These are phyloP conservation scores for Calamus simplicifolius DNA, from an alignment of 176 grass and related monocot species.

Conservation along the genomic window DNA sequence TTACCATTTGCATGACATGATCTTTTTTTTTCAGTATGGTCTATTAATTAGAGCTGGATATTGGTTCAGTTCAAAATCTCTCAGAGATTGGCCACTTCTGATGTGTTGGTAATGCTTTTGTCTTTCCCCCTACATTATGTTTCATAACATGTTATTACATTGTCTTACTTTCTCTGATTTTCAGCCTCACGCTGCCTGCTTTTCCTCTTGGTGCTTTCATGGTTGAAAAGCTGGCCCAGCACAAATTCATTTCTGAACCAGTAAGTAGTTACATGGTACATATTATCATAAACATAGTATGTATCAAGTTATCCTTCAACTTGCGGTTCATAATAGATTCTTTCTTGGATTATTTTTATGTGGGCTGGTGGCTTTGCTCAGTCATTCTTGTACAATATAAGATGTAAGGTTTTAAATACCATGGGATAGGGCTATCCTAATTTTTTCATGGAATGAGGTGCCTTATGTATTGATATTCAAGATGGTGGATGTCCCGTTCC, in stretches of 20 bases:
- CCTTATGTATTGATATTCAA: too few species aligned
- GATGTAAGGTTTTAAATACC: too few species aligned
- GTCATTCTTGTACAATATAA: too few species aligned
- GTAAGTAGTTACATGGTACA: constrained; percentile 37
- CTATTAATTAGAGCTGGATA: constrained; percentile 94
- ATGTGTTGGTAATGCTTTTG: constrained; percentile 83
- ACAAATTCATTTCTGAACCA: constrained; percentile 40
- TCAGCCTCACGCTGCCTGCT: constrained; percentile 73
- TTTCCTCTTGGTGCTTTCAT: constrained; percentile 61
- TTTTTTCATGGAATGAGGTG: too few species aligned
- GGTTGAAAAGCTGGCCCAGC: constrained; percentile 62
- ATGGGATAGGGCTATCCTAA: too few species aligned
- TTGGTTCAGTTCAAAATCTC: constrained; percentile 88
- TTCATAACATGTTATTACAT: constrained; percentile 2
- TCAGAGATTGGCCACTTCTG: constrained; percentile 88
- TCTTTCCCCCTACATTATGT: constrained; percentile 1
- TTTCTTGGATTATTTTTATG: too few species aligned
- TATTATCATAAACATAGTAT: too few species aligned
- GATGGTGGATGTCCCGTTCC: too few species aligned
- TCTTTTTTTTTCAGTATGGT: constrained; percentile 63
- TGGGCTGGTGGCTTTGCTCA: too few species aligned
- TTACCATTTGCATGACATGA: constrained; percentile 4
- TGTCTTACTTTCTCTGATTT: constrained; percentile 33
- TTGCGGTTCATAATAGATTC: too few species aligned
- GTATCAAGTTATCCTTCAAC: too few species aligned